These are phyloP conservation scores for Prunus mume DNA, from an alignment of 306 rosid genomes.

Conservation along the genomic window DNA sequence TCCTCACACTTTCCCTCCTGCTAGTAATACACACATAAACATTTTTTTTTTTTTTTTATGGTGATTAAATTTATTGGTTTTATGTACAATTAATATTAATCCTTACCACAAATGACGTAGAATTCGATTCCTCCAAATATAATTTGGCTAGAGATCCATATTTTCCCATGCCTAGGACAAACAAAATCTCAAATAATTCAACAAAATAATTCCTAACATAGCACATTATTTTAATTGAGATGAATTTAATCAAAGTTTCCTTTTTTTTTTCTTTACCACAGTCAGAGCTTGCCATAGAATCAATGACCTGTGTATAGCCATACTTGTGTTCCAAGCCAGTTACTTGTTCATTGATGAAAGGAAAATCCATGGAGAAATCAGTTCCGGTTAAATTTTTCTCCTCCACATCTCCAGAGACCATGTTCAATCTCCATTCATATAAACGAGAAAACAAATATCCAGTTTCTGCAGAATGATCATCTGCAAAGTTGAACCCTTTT, in stretches of 20 bases:
- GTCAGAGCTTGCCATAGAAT: slow-evolving; percentile 38
- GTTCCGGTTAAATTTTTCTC: slow-evolving; percentile 41
- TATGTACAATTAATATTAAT: not conserved
- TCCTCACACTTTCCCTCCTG: not conserved
- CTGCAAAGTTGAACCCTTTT: not conserved
- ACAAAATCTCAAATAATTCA: not conserved
- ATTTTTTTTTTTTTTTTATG: too few relatives aligned
- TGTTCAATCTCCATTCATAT: slow-evolving; percentile 64
- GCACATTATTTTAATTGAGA: too few relatives aligned
- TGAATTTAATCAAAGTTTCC: not conserved
- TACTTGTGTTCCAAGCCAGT: slow-evolving; percentile 45
- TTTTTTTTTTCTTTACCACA: slow-evolving; percentile 27
- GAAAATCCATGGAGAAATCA: slow-evolving; percentile 55
- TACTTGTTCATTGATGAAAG: slow-evolving; percentile 49
- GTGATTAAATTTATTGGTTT: too few relatives aligned
- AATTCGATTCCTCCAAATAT: slow-evolving; percentile 37
- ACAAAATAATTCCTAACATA: too few relatives aligned
- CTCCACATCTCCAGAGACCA: slow-evolving; percentile 46
- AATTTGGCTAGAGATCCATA: slow-evolving; percentile 61
- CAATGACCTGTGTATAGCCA: slow-evolving; percentile 58
- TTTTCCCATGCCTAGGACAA: slow-evolving; percentile 33
- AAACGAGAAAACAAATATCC: slow-evolving; percentile 27
- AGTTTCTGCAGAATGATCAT: not conserved
- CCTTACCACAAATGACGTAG: not conserved
- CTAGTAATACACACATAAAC: not conserved